Evolutionary conservation across 352 stramenopile species (phyloP).

Genomic region (Globisporangium sylvaticum): DNA sequence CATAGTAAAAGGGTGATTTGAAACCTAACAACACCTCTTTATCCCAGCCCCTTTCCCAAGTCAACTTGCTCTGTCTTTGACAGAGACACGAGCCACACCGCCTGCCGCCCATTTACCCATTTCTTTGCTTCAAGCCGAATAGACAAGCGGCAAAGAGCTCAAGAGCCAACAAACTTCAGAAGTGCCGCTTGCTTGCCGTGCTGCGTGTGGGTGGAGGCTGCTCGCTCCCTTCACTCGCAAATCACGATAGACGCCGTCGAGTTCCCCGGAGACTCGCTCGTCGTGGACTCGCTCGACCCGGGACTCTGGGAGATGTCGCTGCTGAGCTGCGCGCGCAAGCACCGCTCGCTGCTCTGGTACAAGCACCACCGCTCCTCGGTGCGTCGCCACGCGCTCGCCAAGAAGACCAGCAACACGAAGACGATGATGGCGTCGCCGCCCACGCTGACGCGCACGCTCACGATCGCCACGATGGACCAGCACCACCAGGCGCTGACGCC

Average conservation of each 20-base stretch:
- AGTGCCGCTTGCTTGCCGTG: not conserved
- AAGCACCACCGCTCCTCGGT: constrained; percentile 32
- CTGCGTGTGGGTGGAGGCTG: not conserved
- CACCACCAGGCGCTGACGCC: constrained; percentile 1
- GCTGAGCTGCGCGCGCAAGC: constrained; percentile 43
- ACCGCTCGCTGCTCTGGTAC: constrained; percentile 49
- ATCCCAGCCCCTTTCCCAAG: not conserved
- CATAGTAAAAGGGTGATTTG: too few relatives aligned
- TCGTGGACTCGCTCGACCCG: constrained; percentile 34
- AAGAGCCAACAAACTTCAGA: not conserved
- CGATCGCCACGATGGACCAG: constrained; percentile 11
- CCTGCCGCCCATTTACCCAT: constrained; percentile 4
- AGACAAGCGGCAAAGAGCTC: not conserved
- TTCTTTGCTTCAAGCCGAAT: constrained; percentile 14
- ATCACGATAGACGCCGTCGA: constrained; percentile 7
- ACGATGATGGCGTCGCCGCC: constrained; percentile 7
- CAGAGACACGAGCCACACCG: not conserved
- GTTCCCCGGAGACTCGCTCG: constrained; percentile 13
- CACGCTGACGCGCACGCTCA: not conserved
- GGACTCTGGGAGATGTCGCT: constrained; percentile 61
- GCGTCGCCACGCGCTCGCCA: constrained; percentile 28
- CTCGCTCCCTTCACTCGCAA: not conserved
- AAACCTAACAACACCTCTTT: too few relatives aligned
- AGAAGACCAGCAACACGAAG: not conserved
- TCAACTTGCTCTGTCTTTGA: not conserved